Conservation (phyloP, 257 asterid genomes). For the Agastache rugosa region DNA sequence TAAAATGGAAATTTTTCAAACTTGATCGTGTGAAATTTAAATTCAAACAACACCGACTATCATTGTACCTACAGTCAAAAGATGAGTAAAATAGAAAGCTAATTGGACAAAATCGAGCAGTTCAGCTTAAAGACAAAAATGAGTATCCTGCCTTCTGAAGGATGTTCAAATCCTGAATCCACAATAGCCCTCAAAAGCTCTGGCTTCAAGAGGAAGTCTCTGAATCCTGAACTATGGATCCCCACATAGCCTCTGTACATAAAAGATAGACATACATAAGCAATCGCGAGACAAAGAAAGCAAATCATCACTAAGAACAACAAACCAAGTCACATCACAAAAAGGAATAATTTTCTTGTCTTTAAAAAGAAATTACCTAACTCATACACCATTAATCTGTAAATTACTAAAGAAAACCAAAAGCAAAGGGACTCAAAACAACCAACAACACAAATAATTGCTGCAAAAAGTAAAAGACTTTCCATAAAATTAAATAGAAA, state of each 20-base stretch:
- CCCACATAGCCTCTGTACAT: constrained; percentile 62
- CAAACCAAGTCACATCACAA: background rate
- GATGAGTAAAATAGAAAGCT: background rate
- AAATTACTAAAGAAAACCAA: background rate
- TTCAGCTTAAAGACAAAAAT: background rate
- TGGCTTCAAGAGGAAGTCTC: constrained; percentile 65
- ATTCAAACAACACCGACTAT: constrained; percentile 12
- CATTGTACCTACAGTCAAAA: background rate
- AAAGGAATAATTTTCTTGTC: background rate
- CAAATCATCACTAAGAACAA: background rate
- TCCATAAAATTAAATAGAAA: background rate
- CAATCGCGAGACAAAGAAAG: background rate
- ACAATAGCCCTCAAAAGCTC: constrained; percentile 67
- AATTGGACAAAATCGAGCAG: background rate
- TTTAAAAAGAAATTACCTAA: background rate
- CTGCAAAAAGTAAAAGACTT: background rate
- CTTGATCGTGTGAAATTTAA: constrained; percentile 3
- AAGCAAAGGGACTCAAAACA: background rate
- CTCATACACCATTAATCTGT: background rate
- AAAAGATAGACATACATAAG: background rate
- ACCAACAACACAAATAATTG: background rate
- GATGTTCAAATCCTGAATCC: constrained; percentile 70
- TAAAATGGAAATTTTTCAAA: background rate
- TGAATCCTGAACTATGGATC: constrained; percentile 67
- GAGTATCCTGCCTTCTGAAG: constrained; percentile 57